Percentiles rank a stretch among this genome's conserved stretches.
These are phyloP conservation scores for Apiospora aurea DNA, from an alignment of 2,329 filamentous ascomycete species.

Conservation along the genomic window DNA sequence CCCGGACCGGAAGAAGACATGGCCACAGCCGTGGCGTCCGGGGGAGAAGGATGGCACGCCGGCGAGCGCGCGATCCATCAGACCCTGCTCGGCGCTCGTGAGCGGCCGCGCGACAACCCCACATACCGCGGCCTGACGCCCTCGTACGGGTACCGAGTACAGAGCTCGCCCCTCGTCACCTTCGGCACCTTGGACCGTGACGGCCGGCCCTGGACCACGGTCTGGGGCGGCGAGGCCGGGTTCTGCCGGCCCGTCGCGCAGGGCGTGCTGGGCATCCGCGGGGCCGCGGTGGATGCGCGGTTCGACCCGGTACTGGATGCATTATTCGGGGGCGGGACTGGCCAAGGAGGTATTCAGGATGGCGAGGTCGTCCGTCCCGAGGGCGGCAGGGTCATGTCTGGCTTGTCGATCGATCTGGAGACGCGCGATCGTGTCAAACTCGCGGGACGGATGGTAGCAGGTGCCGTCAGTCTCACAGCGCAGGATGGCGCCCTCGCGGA, in stretches of 20 bases:
- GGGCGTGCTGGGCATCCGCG: conserved; percentile 66
- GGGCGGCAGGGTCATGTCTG: conserved; percentile 53
- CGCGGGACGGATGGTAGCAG: conserved; percentile 72
- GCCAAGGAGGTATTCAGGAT: conserved; percentile 32
- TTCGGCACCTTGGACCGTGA: conserved; percentile 74
- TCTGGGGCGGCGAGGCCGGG: conserved; percentile 78
- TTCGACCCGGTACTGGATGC: conserved; percentile 75
- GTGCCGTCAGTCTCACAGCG: conserved; percentile 54
- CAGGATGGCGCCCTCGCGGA: conserved; percentile 38
- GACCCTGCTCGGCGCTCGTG: conserved; percentile 55
- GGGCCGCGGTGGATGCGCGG: conserved; percentile 63
- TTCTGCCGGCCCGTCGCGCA: conserved; percentile 70
- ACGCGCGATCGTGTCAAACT: conserved; percentile 77
- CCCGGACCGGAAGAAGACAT: not conserved
- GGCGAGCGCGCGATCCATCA: conserved; percentile 72
- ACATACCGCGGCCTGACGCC: conserved; percentile 69
- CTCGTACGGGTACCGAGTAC: conserved; percentile 66
- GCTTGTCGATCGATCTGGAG: conserved; percentile 68
- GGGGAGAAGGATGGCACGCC: conserved; percentile 57
- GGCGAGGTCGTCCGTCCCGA: conserved; percentile 41
- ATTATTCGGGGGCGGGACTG: conserved; percentile 59
- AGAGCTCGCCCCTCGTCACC: conserved; percentile 71
- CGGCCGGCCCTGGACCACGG: conserved; percentile 75
- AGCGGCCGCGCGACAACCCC: conserved; percentile 69
- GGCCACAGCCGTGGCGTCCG: not conserved